Evolutionary conservation across 257 asterid species (phyloP).

Genomic region (Coffea canephora): DNA sequence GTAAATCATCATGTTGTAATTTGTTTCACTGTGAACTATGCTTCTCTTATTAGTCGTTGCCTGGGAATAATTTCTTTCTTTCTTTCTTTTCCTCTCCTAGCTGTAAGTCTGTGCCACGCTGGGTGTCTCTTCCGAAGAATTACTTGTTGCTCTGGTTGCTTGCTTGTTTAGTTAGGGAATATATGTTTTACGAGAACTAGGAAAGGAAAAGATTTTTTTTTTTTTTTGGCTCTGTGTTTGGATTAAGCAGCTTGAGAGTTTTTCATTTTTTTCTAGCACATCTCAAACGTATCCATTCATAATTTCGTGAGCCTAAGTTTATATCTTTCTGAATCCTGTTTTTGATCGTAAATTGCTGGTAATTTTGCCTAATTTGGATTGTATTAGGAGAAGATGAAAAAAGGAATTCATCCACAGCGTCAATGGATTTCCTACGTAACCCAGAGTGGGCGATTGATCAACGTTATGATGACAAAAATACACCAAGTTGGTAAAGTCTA

Average conservation of each 20-base stretch:
- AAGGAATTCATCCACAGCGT: slow-evolving; percentile 78
- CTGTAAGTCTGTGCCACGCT: neutral
- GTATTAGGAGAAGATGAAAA: slow-evolving; percentile 54
- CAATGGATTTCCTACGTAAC: slow-evolving; percentile 85
- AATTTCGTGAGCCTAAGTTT: neutral
- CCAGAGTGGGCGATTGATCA: slow-evolving; percentile 63
- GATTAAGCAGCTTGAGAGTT: neutral
- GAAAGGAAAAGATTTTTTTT: neutral
- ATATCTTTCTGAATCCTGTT: too few species aligned
- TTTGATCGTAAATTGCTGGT: neutral
- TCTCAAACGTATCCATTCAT: neutral
- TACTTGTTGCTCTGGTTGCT: neutral
- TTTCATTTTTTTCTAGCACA: too few species aligned
- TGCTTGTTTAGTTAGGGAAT: neutral
- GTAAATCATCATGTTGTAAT: neutral
- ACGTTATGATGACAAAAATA: slow-evolving; percentile 65
- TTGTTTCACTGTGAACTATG: neutral
- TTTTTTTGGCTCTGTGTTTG: neutral
- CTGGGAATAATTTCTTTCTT: neutral
- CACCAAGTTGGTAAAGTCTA: slow-evolving; percentile 69
- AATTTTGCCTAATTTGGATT: slow-evolving; percentile 17
- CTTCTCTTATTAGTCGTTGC: neutral
- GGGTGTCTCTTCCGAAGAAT: neutral
- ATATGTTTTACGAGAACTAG: neutral
- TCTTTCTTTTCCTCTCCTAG: neutral